Evolutionary conservation across 2,329 filamentous ascomycete species (phyloP), one percentile per base, ranked within the genome.

Genomic region (Sarocladium oryzae): DNA sequence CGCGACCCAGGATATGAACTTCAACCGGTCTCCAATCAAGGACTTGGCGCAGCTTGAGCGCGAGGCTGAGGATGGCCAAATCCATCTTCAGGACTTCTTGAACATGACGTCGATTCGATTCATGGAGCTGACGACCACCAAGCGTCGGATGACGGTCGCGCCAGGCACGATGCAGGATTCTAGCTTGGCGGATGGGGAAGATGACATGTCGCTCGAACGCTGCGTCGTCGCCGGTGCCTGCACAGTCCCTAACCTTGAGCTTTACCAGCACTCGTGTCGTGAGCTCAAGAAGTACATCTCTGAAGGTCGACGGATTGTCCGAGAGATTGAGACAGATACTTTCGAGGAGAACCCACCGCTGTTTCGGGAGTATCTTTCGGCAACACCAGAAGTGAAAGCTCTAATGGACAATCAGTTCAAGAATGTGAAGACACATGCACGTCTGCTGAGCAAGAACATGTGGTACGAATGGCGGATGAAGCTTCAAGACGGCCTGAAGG

Each of bases 391-490:
- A 55, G 84, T 95, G 63, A 90, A 88, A 61, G 70, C 82, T 3
- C 77, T 95, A 50, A 95, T 99, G 85, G 92, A 99, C 70, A 93
- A 88, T 57, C 91, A 97, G 64, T 93, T 99, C 75, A 93, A 95
- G 67, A 96, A 97, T 62, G 87, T 96, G 67, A 97, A 96, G 73
- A 91, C 89, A 0, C 88, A 95, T 65, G 89, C 92, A 15, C 82
- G 93, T 23, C 77, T 96, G 13, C 75, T 91, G 49, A 96, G 92
- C 71, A 96, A 96, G 65, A 89, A 89, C 52, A 91, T 93, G 74
- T 99, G 93, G 93, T 99, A 99, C 65, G 87, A 92, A 62, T 99
- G 93, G 93, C 85, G 93, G 36, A 92, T 88, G 77, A 92, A 93
- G 61, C 78, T 97, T 21, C 84, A 90, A 52, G 70, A 85, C 56